A percentile compares a stretch with the other conserved stretches of the same genome.
Conservation (phyloP, 371 early-diverging fungal genomes). For the Phascolomyces articulosus region DNA sequence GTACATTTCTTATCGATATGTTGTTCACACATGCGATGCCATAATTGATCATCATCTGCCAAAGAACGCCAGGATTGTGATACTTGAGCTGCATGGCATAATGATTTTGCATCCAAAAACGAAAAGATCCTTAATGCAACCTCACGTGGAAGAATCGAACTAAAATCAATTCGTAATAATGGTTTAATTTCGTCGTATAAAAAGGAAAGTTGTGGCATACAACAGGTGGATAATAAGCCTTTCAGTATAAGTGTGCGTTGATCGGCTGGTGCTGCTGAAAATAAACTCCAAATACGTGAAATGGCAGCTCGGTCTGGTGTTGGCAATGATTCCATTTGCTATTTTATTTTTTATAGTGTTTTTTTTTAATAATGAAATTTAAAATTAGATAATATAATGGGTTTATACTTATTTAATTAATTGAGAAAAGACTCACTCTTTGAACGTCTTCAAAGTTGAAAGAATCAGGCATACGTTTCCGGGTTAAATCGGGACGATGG, state of each 20-base stretch:
- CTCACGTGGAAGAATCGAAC: constrained; percentile 79
- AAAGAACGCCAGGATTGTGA: constrained; percentile 77
- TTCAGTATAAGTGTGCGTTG: constrained; percentile 66
- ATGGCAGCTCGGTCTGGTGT: constrained; percentile 53
- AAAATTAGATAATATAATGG: no score
- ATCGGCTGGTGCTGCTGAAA: constrained; percentile 61
- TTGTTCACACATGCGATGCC: constrained; percentile 96
- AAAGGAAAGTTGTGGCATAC: constrained; percentile 81
- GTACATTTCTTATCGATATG: constrained; percentile 95
- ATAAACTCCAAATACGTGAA: constrained; percentile 62
- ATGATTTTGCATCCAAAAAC: constrained; percentile 88
- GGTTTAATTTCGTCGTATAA: constrained; percentile 69
- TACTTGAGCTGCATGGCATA: constrained; percentile 91
- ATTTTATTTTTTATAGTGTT: no score
- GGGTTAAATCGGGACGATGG: constrained; percentile 31
- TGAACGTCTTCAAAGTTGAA: constrained; percentile 22
- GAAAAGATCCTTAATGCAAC: constrained; percentile 80
- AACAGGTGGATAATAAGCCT: constrained; percentile 75
- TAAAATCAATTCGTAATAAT: constrained; percentile 80
- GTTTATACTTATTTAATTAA: not conserved
- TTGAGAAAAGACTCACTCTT: constrained; percentile 5
- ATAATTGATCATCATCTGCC: constrained; percentile 89
- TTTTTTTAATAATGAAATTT: no score
- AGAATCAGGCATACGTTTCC: constrained; percentile 28
- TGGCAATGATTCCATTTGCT: constrained; percentile 53